Evolutionary conservation across 2,329 filamentous ascomycete species (phyloP).

Genomic region (Claviceps arundinis): DNA sequence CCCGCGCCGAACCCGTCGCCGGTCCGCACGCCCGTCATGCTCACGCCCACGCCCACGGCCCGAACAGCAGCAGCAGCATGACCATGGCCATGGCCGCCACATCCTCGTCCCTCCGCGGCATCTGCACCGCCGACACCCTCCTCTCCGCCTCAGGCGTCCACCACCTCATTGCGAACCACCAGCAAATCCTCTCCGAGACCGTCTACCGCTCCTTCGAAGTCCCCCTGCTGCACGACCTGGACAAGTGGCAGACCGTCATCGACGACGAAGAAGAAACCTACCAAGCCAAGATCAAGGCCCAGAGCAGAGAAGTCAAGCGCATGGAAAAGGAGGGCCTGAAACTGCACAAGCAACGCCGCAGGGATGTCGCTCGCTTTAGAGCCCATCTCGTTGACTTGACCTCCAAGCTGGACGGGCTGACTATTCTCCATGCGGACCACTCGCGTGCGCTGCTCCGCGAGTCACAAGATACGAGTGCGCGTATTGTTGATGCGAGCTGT

Average conservation of each 20-base stretch:
- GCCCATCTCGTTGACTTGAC: slow-evolving; percentile 52
- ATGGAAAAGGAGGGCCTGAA: slow-evolving; percentile 53
- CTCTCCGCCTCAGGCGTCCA: slow-evolving; percentile 51
- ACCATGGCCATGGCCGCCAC: slow-evolving; percentile 31
- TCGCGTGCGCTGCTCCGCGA: slow-evolving; percentile 46
- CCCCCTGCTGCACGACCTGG: slow-evolving; percentile 54
- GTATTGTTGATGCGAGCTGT: slow-evolving; percentile 51
- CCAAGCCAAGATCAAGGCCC: slow-evolving; percentile 37
- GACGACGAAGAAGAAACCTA: slow-evolving; percentile 53
- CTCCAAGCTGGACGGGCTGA: slow-evolving; percentile 47
- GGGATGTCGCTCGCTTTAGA: slow-evolving; percentile 49
- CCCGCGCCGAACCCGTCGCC: slow-evolving; percentile 42
- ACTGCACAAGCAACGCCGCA: slow-evolving; percentile 43
- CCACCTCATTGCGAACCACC: slow-evolving; percentile 55
- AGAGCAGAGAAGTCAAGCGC: slow-evolving; percentile 46
- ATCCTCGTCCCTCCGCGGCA: slow-evolving; percentile 18
- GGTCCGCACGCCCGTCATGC: slow-evolving; percentile 26
- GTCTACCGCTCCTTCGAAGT: slow-evolving; percentile 57
- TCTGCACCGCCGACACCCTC: slow-evolving; percentile 50
- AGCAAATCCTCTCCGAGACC: slow-evolving; percentile 55
- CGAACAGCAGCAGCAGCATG: slow-evolving; percentile 22
- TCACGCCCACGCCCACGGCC: slow-evolving; percentile 32
- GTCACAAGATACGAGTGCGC: slow-evolving; percentile 49
- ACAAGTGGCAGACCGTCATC: slow-evolving; percentile 49
- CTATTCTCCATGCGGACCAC: slow-evolving; percentile 45